Conservation (phyloP, 139 green algal species). For the Tetradesmus lagerheimii region DNA sequence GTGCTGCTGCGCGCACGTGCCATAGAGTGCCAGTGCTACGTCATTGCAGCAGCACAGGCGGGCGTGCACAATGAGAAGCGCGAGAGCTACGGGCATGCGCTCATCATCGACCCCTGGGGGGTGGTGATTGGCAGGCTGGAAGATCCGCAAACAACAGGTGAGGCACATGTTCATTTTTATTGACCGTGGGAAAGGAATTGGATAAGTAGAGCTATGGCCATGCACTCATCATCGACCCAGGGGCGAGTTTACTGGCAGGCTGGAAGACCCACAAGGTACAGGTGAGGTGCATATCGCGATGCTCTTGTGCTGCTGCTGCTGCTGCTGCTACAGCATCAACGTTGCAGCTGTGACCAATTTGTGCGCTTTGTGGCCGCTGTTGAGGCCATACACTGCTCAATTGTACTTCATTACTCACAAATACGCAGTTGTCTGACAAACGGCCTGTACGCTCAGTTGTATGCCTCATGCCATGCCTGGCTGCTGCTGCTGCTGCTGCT, state of each 20-base stretch:
- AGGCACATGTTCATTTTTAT: not conserved
- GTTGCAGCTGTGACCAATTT: too few species aligned
- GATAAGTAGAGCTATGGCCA: too few species aligned
- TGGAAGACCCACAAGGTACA: conserved; percentile 79
- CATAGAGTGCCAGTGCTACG: conserved; percentile 95
- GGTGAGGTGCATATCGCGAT: conserved; percentile 45
- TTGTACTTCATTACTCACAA: too few species aligned
- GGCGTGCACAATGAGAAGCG: conserved; percentile 92
- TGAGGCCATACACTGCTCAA: too few species aligned
- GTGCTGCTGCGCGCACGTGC: conserved; percentile 93
- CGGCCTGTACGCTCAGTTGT: too few species aligned
- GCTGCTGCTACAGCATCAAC: conserved; percentile 46
- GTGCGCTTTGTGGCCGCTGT: too few species aligned
- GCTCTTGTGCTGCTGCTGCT: conserved; percentile 2
- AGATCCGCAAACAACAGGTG: conserved; percentile 72
- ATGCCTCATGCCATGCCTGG: too few species aligned
- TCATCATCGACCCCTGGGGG: conserved; percentile 97
- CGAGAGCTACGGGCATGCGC: conserved; percentile 90
- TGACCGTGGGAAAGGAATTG: too few species aligned
- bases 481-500: conserved; percentile 8
- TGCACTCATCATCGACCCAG: conserved; percentile 94
- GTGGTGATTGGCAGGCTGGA: conserved; percentile 79
- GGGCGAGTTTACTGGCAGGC: conserved; percentile 81
- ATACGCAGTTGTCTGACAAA: too few species aligned
- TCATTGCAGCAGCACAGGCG: conserved; percentile 94